Evolutionary conservation across 768 basidiomycete species (phyloP), one percentile per base, ranked within the genome.

Genomic region (Vishniacozyma victoriae): DNA sequence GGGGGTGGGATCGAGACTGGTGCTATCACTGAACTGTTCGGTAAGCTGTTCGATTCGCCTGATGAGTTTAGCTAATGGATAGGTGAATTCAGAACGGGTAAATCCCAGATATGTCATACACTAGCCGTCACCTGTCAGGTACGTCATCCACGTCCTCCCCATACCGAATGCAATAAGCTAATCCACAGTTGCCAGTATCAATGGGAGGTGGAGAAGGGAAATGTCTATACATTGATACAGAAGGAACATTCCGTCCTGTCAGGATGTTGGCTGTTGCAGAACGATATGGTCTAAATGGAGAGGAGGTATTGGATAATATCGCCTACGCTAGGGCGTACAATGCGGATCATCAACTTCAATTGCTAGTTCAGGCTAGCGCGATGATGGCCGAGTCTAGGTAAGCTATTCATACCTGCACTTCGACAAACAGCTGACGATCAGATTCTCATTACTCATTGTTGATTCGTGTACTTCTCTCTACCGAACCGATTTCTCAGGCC

Each of bases 151-250:
- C 22, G 16, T 6, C 6, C 36, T 19, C 7, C 14, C 24, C 16
- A 9, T 1, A 6, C 3, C 19, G 20, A 44, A n/a, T 16, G 26
- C 6, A 11, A 0, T 4, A 16, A 27, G 40, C 49, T 53, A 27
- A 55, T 35, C 22, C 9, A n/a, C 55, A 78, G 75, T 79, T 97
- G 13, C 95, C 95, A 1, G 85, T 91, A 35, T 85, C 81, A 62
- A 96, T 97, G 92, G 93, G 95, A 16, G 95, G 95, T 14, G 95
- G 95, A 12, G 95, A 99, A 74, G 95, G 95, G 31, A 99, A 99
- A 74, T 96, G 93, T 67, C 76, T 99, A 37, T 99, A 95, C 73
- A 96, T 99, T 73, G 95, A 99, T 71, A 97, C 95, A 0, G 95
- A 99, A 67, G 93, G 93, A 22, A 99, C 95, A 7, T 99, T 99